Base-by-base conservation (phyloP, 192 early-diverging fungal species). In the Backusella parvicylindrica region DNA sequence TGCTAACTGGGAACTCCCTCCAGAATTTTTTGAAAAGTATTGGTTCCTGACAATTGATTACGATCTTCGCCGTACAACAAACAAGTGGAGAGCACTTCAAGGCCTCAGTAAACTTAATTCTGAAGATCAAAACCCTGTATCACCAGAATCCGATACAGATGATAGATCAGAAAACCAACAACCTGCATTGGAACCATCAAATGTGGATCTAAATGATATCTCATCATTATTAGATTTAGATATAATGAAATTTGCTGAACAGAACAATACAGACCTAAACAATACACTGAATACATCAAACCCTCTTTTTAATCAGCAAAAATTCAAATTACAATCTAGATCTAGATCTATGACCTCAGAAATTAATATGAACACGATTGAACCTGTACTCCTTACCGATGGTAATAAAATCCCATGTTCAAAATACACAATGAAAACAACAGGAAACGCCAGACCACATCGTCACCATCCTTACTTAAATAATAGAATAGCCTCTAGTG, bases 1-100 rank as follows among this genome's bases (percentile, higher is more conserved):
- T 26, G 64, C 40, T n/a, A 74, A 74, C 18, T 82, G 80, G 80
- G 76, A 82, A 13, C 73, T 82, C 11, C 80, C 80, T 18, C 43
- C 21, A 12, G 64, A 56, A 9, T 82, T 82, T 33, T 73, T 82
- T 70, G 73, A 71, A 38, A 78, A 78, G 16, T 82, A 66, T 37
- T 78, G 76, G 76, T 82, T 71, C 47, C 33, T 77, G 35, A 73
- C 64, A 3, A 78, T 78, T 11, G 63, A 82, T 70, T 78, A 75
- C 50, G 68, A 50, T 40, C 56, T 63, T 35, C 31, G 56, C 11
- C 67, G 75, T 23, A 69, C 68, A 12, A 76, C 21, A 12, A 37
- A 70, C 13, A 37, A 41, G 28, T 70, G 36, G 68, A 47, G 40
- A 70, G 26, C 23, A 2, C 68, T 40, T 13, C 68, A 70, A 30